These are phyloP conservation scores for Xylaria sp. DNA, from an alignment of 2,329 filamentous ascomycete species.

Conservation along the genomic window DNA sequence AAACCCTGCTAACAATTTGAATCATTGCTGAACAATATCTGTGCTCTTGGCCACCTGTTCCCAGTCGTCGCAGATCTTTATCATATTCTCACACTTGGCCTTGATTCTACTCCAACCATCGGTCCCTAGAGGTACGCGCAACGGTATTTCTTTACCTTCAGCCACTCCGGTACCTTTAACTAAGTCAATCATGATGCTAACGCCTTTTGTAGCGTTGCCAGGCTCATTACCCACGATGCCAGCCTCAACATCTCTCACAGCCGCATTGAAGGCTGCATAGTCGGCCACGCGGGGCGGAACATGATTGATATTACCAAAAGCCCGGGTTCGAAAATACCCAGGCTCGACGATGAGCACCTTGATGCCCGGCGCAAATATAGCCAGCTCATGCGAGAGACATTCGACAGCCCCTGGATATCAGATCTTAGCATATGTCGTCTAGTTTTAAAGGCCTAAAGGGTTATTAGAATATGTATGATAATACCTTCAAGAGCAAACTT, in stretches of 20 bases:
- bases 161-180: slow-evolving; percentile 57
- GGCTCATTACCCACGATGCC: slow-evolving; percentile 47
- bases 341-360: slow-evolving; percentile 55
- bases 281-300: slow-evolving; percentile 42
- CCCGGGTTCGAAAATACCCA: slow-evolving; percentile 56
- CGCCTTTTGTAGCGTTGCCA: slow-evolving; percentile 43
- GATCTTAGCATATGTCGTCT: background rate
- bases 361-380: slow-evolving; percentile 49
- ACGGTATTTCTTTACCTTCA: slow-evolving; percentile 51
- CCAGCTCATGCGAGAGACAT: slow-evolving; percentile 50
- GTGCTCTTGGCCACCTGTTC: slow-evolving; percentile 35
- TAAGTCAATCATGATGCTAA: slow-evolving; percentile 35
- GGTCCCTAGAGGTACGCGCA: slow-evolving; percentile 63
- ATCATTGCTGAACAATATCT: slow-evolving; percentile 20
- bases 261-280: slow-evolving; percentile 50
- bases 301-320: slow-evolving; percentile 52
- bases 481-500: slow-evolving; percentile 45
- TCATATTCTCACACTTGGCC: slow-evolving; percentile 61
- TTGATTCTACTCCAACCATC: slow-evolving; percentile 63
- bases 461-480: slow-evolving; percentile 20
- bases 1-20: too few species aligned
- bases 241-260: slow-evolving; percentile 46
- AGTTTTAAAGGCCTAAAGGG: too few species aligned
- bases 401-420: slow-evolving; percentile 45
- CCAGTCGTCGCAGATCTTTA: slow-evolving; percentile 35